Conservation (phyloP, 1,284 basidiomycete species). For the Ganoderma sinense region DNA sequence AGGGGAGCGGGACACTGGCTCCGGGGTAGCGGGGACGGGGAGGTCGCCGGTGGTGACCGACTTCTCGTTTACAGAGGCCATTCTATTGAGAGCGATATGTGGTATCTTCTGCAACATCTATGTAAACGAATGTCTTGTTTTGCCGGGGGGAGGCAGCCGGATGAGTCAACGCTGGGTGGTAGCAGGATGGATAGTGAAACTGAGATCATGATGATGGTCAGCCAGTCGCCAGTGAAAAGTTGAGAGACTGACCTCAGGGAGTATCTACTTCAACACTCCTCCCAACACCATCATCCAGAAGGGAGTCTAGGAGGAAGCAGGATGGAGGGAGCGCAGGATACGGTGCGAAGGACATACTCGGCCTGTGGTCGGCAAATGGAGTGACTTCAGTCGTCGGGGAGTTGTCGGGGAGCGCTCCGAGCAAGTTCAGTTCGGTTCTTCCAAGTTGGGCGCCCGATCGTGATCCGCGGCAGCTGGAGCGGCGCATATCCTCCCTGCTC, state of each 20-base stretch:
- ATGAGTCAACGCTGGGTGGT: neutral
- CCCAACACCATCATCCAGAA: neutral
- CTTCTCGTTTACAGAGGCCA: neutral
- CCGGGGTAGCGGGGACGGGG: neutral
- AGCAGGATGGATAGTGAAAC: neutral
- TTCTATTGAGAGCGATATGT: neutral
- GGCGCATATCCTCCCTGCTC: neutral
- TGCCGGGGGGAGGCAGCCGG: neutral
- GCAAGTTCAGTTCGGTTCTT: neutral
- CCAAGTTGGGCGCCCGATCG: neutral
- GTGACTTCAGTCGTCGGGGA: neutral
- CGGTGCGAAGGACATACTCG: neutral
- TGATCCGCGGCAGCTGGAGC: neutral
- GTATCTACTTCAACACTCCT: neutral
- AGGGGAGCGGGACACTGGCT: constrained; percentile 21
- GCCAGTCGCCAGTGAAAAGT: neutral
- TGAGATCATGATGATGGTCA: neutral
- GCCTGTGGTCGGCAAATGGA: neutral
- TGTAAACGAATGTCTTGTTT: neutral
- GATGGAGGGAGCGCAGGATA: neutral
- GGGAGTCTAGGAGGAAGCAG: neutral
- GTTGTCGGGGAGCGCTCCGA: neutral
- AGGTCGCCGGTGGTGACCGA: neutral
- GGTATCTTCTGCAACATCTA: neutral
- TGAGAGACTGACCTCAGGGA: neutral